Percentiles rank a stretch among this genome's conserved stretches.
Conservation (phyloP, 1,284 basidiomycete genomes). For the Phenoliferia sp. region DNA sequence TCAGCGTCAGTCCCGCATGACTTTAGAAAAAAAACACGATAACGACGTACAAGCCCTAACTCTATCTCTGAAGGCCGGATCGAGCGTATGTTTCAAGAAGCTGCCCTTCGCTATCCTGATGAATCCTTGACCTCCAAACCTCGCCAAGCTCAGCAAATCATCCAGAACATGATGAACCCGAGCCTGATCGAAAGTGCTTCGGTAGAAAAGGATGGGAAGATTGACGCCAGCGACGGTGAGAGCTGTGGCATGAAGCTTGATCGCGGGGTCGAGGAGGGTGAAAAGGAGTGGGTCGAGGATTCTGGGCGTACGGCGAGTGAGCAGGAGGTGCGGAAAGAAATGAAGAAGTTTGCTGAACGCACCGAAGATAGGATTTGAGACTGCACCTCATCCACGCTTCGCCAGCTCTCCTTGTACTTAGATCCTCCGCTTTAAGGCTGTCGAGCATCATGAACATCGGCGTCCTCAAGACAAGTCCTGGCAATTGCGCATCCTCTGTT, state of each 20-base stretch:
- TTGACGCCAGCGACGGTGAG: constrained; percentile 60
- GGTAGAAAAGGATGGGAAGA: constrained; percentile 62
- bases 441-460: constrained; percentile 86
- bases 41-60: constrained; percentile 53
- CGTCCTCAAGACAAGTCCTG: constrained; percentile 72
- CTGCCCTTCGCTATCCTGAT: constrained; percentile 61
- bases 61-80: constrained; percentile 52
- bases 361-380: constrained; percentile 85
- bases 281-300: constrained; percentile 83
- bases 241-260: constrained; percentile 52
- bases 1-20: too few relatives aligned
- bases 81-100: constrained; percentile 57
- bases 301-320: constrained; percentile 51
- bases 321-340: not conserved
- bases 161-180: constrained; percentile 62
- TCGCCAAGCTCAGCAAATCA: constrained; percentile 68
- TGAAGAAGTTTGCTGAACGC: constrained; percentile 28
- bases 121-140: constrained; percentile 84
- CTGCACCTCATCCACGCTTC: constrained; percentile 96
- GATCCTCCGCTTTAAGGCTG: constrained; percentile 68
- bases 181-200: constrained; percentile 69
- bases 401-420: constrained; percentile 64
- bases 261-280: constrained; percentile 66
- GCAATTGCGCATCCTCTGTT: constrained; percentile 71
- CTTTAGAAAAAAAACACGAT: not conserved